Evolutionary conservation across 176 grass and related monocot genomes (phyloP).

Genomic region (Ensete glaucum): DNA sequence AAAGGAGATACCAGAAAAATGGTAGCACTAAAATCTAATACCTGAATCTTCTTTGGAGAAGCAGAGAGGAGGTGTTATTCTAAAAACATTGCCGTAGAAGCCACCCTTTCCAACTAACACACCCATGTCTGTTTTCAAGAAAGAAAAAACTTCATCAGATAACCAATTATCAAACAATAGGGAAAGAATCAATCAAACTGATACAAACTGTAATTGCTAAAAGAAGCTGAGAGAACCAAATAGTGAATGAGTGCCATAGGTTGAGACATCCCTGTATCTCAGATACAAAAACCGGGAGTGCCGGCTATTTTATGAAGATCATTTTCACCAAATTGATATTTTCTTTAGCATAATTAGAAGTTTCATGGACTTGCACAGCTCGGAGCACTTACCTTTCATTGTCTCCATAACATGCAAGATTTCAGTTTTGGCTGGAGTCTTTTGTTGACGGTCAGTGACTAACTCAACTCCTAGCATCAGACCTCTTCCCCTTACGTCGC

Average conservation of each 20-base stretch:
- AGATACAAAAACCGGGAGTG: too few relatives aligned
- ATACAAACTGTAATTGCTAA: background rate
- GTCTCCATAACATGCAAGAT: conserved; percentile 53
- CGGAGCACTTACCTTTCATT: conserved; percentile 58
- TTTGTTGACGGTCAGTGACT: conserved; percentile 65
- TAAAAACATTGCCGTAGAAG: conserved; percentile 86
- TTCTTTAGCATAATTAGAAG: too few relatives aligned
- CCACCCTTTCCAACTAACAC: conserved; percentile 81
- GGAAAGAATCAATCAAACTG: background rate
- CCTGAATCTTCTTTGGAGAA: conserved; percentile 73
- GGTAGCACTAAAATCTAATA: conserved; percentile 20
- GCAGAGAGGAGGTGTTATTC: conserved; percentile 89
- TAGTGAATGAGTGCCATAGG: too few relatives aligned
- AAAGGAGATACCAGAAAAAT: background rate
- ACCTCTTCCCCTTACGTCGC: conserved; percentile 82
- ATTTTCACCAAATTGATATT: too few relatives aligned
- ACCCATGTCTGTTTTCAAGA: conserved; percentile 56
- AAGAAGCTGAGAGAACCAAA: too few relatives aligned
- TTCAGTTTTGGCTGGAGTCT: conserved; percentile 81
- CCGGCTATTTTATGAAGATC: too few relatives aligned
- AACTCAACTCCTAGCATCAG: conserved; percentile 87
- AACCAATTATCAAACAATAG: background rate
- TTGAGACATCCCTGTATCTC: too few relatives aligned
- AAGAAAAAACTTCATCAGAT: conserved; percentile 2
- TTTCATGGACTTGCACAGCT: too few relatives aligned